A percentile compares a stretch with the other conserved stretches of the same genome.
phyloP scores from a whole-genome alignment of 176 grass and related monocot genomes.

The Zoysia japonica region DNA sequence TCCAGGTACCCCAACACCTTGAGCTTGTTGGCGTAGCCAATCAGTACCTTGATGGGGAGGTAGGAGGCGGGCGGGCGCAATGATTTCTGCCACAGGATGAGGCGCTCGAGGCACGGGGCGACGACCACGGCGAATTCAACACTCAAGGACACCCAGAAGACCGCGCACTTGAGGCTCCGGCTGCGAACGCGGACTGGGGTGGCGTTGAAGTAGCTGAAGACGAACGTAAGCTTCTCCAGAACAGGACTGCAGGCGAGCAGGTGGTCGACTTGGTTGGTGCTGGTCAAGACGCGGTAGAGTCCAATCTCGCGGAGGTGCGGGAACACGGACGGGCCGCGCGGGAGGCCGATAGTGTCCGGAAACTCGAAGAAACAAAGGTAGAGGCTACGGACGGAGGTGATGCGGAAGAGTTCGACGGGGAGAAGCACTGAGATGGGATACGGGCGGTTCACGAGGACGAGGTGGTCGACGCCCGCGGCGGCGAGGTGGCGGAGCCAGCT shows the following conservation, averaged over 20 bases:
- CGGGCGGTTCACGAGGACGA: slow-evolving; percentile 37
- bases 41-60: slow-evolving; percentile 1
- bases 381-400: slow-evolving; percentile 42
- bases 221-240: slow-evolving; percentile 40
- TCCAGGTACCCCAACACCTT: slow-evolving; percentile 47
- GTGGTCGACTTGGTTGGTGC: slow-evolving; percentile 15
- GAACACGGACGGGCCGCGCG: slow-evolving; percentile 15
- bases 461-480: neutral
- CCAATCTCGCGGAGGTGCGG: slow-evolving; percentile 41
- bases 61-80: too few species aligned
- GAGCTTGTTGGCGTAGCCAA: slow-evolving; percentile 30
- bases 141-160: slow-evolving; percentile 6
- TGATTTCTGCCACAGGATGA: slow-evolving; percentile 26
- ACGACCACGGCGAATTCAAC: slow-evolving; percentile 9
- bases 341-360: slow-evolving; percentile 23
- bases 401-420: slow-evolving; percentile 19
- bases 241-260: slow-evolving; percentile 40
- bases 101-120: slow-evolving; percentile 35
- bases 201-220: neutral
- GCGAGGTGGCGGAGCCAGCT: slow-evolving; percentile 31
- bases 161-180: slow-evolving; percentile 28
- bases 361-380: slow-evolving; percentile 34
- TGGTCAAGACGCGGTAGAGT: neutral
- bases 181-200: neutral
- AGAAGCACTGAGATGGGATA: neutral